Conservation (phyloP, 2,329 filamentous ascomycete species). For the Colletotrichum noveboracense region DNA sequence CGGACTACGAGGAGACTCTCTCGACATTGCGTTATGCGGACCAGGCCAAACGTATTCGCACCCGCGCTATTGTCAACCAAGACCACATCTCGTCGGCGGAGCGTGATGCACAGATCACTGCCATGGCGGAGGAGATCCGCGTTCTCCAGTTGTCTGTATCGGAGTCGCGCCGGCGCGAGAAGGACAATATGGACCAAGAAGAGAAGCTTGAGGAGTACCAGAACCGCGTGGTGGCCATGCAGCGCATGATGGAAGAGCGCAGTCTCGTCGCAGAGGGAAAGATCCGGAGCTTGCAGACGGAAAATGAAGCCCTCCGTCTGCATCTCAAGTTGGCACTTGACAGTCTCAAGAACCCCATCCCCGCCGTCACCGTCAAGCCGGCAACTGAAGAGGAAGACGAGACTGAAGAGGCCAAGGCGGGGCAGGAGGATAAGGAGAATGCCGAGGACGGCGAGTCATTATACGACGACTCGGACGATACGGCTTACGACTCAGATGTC, state of each 20-base stretch:
- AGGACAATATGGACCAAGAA: slow-evolving; percentile 78
- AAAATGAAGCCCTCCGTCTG: slow-evolving; percentile 88
- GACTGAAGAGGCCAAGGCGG: slow-evolving; percentile 4
- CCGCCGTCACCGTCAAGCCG: slow-evolving; percentile 51
- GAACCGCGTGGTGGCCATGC: slow-evolving; percentile 85
- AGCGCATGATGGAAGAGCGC: slow-evolving; percentile 94
- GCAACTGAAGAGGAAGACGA: slow-evolving; percentile 1
- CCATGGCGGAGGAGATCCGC: slow-evolving; percentile 96
- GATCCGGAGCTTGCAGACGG: slow-evolving; percentile 85
- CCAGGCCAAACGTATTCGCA: slow-evolving; percentile 96
- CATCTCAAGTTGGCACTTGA: slow-evolving; percentile 88
- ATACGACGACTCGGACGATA: slow-evolving; percentile 47
- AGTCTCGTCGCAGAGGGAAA: slow-evolving; percentile 91
- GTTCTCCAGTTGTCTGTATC: slow-evolving; percentile 78
- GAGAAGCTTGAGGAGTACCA: slow-evolving; percentile 95
- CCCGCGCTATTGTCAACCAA: slow-evolving; percentile 92
- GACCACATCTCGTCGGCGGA: slow-evolving; percentile 91
- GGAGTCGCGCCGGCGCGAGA: slow-evolving; percentile 70
- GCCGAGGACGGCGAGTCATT: slow-evolving; percentile 62
- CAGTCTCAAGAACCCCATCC: slow-evolving; percentile 91
- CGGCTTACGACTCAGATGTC: slow-evolving; percentile 44
- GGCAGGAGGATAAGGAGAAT: slow-evolving; percentile 51
- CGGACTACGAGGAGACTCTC: slow-evolving; percentile 96
- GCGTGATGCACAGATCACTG: slow-evolving; percentile 89
- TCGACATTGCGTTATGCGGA: slow-evolving; percentile 96